Conservation (phyloP, 176 grass and related monocot genomes). For the Oryza coarctata region DNA sequence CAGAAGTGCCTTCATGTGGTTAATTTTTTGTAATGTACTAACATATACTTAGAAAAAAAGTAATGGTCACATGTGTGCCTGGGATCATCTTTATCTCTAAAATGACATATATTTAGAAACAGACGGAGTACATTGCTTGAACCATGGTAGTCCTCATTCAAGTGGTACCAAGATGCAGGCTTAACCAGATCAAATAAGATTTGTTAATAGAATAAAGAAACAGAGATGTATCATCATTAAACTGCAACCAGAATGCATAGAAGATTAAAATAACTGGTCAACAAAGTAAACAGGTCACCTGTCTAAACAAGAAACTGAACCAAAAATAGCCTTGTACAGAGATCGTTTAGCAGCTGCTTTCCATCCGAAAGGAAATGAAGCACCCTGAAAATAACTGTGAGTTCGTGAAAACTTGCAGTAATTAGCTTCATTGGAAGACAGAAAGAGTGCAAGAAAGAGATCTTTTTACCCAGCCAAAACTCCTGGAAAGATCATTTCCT, state of each 20-base stretch:
- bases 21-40: not conserved
- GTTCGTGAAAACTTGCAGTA: conserved; percentile 44
- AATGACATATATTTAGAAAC: conserved; percentile 1
- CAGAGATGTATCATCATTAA: not conserved
- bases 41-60: conserved; percentile 4
- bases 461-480: conserved; percentile 86
- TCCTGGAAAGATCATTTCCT: conserved; percentile 96
- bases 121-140: not conserved
- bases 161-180: not conserved
- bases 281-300: conserved; percentile 51
- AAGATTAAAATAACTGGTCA: conserved; percentile 7
- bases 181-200: not conserved
- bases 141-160: not conserved
- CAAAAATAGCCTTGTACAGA: conserved; percentile 66
- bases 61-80: not conserved
- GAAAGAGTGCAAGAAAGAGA: conserved; percentile 35
- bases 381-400: conserved; percentile 61
- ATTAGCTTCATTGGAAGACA: conserved; percentile 19
- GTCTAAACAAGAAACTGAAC: conserved; percentile 74
- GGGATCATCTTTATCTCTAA: not conserved
- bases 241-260: conserved; percentile 15
- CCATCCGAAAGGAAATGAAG: conserved; percentile 94
- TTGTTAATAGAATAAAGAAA: not conserved
- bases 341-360: conserved; percentile 78
- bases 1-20: not conserved